Conservation (phyloP, 2,329 filamentous ascomycete genomes). For the Exserohilum rostratum region DNA sequence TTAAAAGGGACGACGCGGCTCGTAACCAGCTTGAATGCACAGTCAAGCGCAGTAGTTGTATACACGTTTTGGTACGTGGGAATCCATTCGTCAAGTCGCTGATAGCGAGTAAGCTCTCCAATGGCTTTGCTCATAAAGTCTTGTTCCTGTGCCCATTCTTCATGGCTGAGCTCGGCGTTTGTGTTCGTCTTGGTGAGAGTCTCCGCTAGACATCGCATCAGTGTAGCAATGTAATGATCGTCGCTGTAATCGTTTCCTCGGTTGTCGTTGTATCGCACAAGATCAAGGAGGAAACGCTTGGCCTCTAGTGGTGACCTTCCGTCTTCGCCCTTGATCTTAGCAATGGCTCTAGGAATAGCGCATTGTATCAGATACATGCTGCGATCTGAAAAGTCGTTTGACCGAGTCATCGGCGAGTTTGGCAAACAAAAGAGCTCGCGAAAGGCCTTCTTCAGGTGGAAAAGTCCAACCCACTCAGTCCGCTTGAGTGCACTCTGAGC, state of each 20-base stretch:
- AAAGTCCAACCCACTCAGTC: conserved; percentile 76
- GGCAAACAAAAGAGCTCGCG: conserved; percentile 86
- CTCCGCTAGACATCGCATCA: conserved; percentile 70
- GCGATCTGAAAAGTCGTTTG: conserved; percentile 91
- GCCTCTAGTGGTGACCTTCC: conserved; percentile 80
- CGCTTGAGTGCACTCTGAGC: conserved; percentile 68
- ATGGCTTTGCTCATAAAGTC: conserved; percentile 63
- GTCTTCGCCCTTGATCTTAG: conserved; percentile 74
- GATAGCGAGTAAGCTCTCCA: conserved; percentile 66
- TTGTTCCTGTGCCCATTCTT: conserved; percentile 59
- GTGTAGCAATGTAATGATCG: conserved; percentile 81
- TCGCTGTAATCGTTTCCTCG: conserved; percentile 88
- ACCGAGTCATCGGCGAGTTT: conserved; percentile 76
- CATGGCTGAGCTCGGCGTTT: conserved; percentile 48
- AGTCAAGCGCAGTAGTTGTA: conserved; percentile 66
- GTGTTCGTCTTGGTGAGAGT: conserved; percentile 52
- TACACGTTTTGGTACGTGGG: conserved; percentile 70
- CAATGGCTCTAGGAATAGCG: conserved; percentile 80
- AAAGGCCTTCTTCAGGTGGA: conserved; percentile 84
- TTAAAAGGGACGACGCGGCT: conserved; percentile 60
- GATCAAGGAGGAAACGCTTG: conserved; percentile 84
- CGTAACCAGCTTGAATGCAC: conserved; percentile 61
- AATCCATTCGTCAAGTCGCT: conserved; percentile 70
- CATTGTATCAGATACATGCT: conserved; percentile 83
- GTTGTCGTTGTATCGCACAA: conserved; percentile 93